phyloP scores from a whole-genome alignment of 208 protist species.

The Trypanosomatidae sp. region DNA sequence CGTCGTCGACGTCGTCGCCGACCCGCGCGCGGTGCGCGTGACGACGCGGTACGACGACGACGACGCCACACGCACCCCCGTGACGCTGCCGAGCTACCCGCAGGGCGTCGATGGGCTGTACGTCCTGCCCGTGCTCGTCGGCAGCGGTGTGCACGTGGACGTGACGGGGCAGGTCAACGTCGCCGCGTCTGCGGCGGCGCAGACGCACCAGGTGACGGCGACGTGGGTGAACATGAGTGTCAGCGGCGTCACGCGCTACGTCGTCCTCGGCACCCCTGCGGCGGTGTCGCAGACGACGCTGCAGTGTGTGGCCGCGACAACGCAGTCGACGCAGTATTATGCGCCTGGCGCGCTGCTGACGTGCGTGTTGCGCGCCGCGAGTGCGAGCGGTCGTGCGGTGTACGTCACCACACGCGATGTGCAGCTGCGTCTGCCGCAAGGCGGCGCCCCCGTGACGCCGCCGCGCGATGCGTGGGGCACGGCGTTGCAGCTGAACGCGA shows the following conservation, averaged over 20 bases:
- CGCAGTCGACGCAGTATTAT: too few species aligned
- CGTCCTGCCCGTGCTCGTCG: conserved; percentile 21
- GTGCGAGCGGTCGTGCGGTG: too few species aligned
- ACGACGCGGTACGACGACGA: conserved; percentile 21
- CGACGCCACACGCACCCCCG: conserved; percentile 3
- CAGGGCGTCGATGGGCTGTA: conserved; percentile 38
- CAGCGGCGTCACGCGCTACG: not conserved
- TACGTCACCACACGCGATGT: too few species aligned
- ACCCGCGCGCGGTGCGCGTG: conserved; percentile 20
- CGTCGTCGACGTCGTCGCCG: conserved; percentile 30
- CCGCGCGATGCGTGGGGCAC: too few species aligned
- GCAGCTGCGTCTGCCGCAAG: too few species aligned
- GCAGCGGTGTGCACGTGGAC: not conserved
- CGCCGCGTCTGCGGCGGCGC: not conserved
- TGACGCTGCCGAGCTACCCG: conserved; percentile 37
- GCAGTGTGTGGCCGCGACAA: too few species aligned
- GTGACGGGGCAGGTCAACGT: not conserved
- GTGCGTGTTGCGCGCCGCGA: too few species aligned
- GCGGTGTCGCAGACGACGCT: too few species aligned
- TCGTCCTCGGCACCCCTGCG: too few species aligned
- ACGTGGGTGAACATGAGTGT: not conserved
- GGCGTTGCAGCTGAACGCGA: too few species aligned
- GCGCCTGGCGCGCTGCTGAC: too few species aligned
- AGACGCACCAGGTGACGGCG: not conserved
- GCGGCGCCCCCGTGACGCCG: too few species aligned